Evolutionary conservation across 1,284 basidiomycete genomes (phyloP), one percentile per base, ranked within the genome.

Genomic region (Cutaneotrichosporon sp.): DNA sequence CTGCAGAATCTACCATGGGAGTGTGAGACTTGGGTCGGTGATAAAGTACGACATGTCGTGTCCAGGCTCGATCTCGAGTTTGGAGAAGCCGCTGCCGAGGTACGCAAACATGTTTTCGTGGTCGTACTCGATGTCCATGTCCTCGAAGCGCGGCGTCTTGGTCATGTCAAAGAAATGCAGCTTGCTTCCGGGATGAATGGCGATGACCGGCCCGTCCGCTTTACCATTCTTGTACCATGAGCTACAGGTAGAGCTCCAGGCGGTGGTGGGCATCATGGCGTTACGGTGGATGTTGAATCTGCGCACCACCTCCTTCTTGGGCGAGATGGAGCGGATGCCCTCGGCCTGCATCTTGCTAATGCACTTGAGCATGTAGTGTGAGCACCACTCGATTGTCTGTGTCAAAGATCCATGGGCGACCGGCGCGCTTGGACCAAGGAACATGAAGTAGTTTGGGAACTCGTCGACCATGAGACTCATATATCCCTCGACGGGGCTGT

Each of bases 61-160:
- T 30, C 51, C 51, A 16, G 26, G 26, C 31, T 53, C 51, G 31
- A 34, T 30, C 30, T 53, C 51, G 31, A 31, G 30, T 14, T 31
- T 30, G 26, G 51, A 53, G 31, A 53, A 34, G 5, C 51, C 51
- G 31, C 34, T 53, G 18, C 51, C 51, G 30, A 53, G 51, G 51
- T 53, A 53, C 16, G 30, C 30, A 31, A 53, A 53, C 31, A 30
- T 53, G 51, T 34, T 55, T 4, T 47, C 34, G 26, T 56, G 5
- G 13, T 53, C 51, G 9, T 49, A 50, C 58, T 67, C 64, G 32
- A 47, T 46, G 7, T 72, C 67, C 57, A 62, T 76, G 60, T 77
- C 76, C 62, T 78, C 76, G 70, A 72, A 78, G 0, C 75, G 69
- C 1, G 73, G 73, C 47, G 73, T 26, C 34, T 64, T 62, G n/a